A percentile compares a stretch with the other conserved stretches of the same genome.
phyloP scores from a whole-genome alignment of 768 basidiomycete genomes.

The Thelephora aurantiotincta region DNA sequence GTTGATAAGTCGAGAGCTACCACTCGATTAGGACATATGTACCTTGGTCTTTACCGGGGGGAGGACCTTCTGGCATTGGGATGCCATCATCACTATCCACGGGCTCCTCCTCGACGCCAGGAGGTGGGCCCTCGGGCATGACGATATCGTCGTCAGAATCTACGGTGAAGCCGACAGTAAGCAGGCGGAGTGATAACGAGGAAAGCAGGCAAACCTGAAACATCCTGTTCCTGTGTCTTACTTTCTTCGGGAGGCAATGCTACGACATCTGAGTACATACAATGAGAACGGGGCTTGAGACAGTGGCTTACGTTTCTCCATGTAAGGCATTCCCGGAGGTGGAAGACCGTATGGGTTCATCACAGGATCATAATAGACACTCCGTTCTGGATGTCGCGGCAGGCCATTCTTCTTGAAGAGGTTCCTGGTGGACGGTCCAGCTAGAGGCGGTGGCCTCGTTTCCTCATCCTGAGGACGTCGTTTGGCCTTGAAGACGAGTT shows the following conservation, averaged over 20 bases:
- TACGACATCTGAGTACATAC: conserved; percentile 14
- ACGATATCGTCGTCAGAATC: conserved; percentile 41
- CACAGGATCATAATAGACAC: conserved; percentile 83
- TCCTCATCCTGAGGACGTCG: conserved; percentile 28
- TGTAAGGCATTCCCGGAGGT: conserved; percentile 95
- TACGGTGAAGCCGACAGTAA: background rate
- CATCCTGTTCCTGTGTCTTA: conserved; percentile 47
- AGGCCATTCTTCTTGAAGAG: conserved; percentile 75
- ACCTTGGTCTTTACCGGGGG: conserved; percentile 21
- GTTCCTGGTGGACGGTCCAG: conserved; percentile 36
- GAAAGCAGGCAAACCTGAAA: conserved; percentile 1
- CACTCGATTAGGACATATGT: background rate
- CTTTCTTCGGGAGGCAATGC: conserved; percentile 50
- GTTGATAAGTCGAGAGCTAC: conserved; percentile 9
- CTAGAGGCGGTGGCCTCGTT: conserved; percentile 25
- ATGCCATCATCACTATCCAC: conserved; percentile 71
- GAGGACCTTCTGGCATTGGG: conserved; percentile 76
- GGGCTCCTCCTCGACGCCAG: conserved; percentile 28
- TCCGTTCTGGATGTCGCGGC: conserved; percentile 81
- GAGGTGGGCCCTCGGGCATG: conserved; percentile 54
- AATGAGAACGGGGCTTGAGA: background rate
- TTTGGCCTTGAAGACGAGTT: conserved; percentile 59
- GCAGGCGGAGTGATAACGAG: background rate
- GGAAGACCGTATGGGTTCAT: conserved; percentile 91
- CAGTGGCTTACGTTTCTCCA: conserved; percentile 57